These are phyloP conservation scores for Coprinopsis sp. DNA, from an alignment of 768 basidiomycete species.

Conservation along the genomic window DNA sequence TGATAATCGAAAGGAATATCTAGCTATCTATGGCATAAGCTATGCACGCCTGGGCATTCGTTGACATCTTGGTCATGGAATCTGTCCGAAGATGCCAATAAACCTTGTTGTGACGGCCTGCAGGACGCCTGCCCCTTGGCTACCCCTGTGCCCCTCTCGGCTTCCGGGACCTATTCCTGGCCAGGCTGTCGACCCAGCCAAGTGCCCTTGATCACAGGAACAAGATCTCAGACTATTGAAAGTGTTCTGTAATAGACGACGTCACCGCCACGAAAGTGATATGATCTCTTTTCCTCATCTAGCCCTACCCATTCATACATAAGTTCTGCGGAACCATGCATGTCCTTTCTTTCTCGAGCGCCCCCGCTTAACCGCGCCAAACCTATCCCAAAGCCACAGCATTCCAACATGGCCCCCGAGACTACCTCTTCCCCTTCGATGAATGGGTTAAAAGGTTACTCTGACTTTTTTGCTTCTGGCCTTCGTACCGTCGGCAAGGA, in stretches of 20 bases:
- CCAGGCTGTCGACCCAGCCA: background rate
- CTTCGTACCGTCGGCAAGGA: conserved; percentile 34
- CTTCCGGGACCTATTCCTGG: too few species aligned
- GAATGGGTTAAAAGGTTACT: conserved; percentile 28
- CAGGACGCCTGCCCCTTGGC: too few species aligned
- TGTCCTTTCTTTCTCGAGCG: background rate
- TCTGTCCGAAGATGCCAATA: too few species aligned
- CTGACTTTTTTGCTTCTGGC: conserved; percentile 46
- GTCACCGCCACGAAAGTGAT: conserved; percentile 25
- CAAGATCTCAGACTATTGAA: too few species aligned
- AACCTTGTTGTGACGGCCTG: too few species aligned
- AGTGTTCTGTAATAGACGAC: conserved; percentile 15
- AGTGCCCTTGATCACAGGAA: background rate
- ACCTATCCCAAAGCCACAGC: background rate
- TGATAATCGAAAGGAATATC: too few species aligned
- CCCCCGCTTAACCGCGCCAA: conserved; percentile 5
- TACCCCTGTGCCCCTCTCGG: too few species aligned
- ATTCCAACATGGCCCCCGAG: conserved; percentile 11
- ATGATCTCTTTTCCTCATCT: conserved; percentile 1
- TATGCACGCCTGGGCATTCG: too few species aligned
- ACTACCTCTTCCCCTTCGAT: conserved; percentile 1
- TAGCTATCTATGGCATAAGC: too few species aligned
- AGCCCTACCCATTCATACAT: conserved; percentile 2
- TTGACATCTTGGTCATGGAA: too few species aligned
- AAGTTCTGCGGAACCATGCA: conserved; percentile 9